A percentile compares a stretch with the other conserved stretches of the same genome.
Conservation (phyloP, 352 stramenopile species). For the Phytopythium montanum region DNA sequence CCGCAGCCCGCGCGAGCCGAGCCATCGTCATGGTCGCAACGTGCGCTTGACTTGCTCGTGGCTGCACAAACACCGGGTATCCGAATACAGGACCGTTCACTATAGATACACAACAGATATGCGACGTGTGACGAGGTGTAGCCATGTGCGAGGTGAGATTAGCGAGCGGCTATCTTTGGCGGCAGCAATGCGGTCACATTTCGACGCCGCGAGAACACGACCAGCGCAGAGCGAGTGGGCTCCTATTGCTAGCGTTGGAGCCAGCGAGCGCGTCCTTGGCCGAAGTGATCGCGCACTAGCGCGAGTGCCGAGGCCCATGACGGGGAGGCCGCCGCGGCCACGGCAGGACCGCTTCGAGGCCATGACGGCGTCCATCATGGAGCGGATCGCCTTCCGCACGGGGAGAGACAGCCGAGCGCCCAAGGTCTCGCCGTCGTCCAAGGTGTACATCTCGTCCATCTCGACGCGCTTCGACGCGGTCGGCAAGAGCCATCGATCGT, state of each 20-base stretch:
- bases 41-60: conserved; percentile 4
- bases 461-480: neutral
- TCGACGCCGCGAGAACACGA: no score
- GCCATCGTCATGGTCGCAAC: neutral
- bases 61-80: no score
- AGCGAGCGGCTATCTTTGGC: neutral
- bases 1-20: neutral
- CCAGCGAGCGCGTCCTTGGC: neutral
- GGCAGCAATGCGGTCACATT: neutral
- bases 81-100: neutral
- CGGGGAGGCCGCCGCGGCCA: neutral
- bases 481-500: neutral
- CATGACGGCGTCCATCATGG: conserved; percentile 8
- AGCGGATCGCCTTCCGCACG: conserved; percentile 6
- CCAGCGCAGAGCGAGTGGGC: no score
- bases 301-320: neutral
- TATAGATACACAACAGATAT: neutral
- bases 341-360: conserved; percentile 8
- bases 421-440: conserved; percentile 5
- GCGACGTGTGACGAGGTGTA: neutral
- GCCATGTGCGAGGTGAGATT: neutral
- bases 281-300: no score
- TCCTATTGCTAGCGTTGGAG: neutral
- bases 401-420: neutral
- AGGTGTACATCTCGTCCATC: neutral